Evolutionary conservation across 352 stramenopile species (phyloP).

Genomic region (Globisporangium perplexum): DNA sequence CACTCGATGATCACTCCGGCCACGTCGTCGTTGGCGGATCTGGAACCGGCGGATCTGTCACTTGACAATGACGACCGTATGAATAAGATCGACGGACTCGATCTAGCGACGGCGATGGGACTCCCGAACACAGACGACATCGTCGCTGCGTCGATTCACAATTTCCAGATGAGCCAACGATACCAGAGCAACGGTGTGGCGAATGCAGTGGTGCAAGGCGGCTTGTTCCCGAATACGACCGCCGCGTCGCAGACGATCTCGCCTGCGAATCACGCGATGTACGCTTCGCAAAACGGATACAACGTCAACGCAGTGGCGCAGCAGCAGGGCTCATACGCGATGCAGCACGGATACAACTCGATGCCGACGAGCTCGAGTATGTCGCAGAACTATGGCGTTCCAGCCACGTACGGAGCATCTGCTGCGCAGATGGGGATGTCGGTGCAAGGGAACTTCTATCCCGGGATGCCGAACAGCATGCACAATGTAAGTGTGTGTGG

Average conservation of each 20-base stretch:
- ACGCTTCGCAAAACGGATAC: conserved; percentile 41
- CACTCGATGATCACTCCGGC: neutral
- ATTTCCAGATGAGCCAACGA: conserved; percentile 65
- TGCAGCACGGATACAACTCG: conserved; percentile 27
- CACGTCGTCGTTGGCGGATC: neutral
- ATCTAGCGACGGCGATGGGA: conserved; percentile 28
- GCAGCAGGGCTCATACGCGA: conserved; percentile 21
- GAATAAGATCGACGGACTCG: conserved; percentile 17
- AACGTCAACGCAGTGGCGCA: conserved; percentile 17
- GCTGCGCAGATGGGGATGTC: conserved; percentile 11
- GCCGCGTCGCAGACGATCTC: conserved; percentile 24
- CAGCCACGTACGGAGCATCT: conserved; percentile 12
- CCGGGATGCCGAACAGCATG: conserved; percentile 9
- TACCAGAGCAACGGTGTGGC: conserved; percentile 18
- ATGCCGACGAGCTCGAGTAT: conserved; percentile 39
- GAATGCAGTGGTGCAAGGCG: conserved; percentile 6
- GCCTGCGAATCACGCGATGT: conserved; percentile 35
- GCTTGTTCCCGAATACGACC: conserved; percentile 6
- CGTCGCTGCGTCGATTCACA: conserved; percentile 66
- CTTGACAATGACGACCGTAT: conserved; percentile 5
- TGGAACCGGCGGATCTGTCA: conserved; percentile 12
- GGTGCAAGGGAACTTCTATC: conserved; percentile 11
- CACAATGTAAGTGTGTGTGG: conserved; percentile 4
- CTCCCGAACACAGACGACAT: conserved; percentile 62
- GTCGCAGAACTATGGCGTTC: conserved; percentile 46